Conservation (phyloP, 257 asterid species). For the Parsonsia alboflavescens region DNA sequence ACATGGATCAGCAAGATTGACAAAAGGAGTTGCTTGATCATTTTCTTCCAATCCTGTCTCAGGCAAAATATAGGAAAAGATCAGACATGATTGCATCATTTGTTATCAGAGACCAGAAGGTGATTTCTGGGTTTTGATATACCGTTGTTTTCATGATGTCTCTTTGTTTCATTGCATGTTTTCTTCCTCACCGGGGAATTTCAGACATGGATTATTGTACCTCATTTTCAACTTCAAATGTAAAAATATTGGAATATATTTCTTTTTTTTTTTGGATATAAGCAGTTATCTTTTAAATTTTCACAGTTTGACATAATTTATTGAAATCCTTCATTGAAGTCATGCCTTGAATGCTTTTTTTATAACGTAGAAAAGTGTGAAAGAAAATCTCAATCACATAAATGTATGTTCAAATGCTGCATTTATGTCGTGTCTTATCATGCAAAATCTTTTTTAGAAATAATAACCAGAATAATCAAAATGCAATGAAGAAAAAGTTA, state of each 20-base stretch:
- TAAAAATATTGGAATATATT: neutral
- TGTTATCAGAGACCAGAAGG: neutral
- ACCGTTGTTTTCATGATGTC: no score
- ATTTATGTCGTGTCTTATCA: no score
- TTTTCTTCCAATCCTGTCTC: conserved; percentile 54
- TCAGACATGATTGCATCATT: neutral
- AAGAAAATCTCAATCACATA: neutral
- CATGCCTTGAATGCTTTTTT: neutral
- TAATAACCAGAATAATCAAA: neutral
- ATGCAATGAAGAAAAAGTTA: neutral
- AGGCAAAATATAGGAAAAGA: neutral
- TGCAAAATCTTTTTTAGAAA: no score
- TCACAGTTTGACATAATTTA: neutral
- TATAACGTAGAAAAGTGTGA: neutral
- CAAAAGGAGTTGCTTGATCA: conserved; percentile 47
- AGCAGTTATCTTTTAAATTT: neutral
- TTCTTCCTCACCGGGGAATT: neutral
- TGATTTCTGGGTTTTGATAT: neutral
- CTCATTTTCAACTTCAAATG: neutral
- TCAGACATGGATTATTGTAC: neutral
- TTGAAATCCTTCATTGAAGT: conserved; percentile 1
- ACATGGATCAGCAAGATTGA: conserved; percentile 47
- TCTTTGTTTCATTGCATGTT: neutral
- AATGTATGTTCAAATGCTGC: no score
- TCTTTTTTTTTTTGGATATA: neutral